Evolutionary conservation across 805 yeast genomes (phyloP), one percentile per base, ranked within the genome.

Genomic region (Candida lessepsii): DNA sequence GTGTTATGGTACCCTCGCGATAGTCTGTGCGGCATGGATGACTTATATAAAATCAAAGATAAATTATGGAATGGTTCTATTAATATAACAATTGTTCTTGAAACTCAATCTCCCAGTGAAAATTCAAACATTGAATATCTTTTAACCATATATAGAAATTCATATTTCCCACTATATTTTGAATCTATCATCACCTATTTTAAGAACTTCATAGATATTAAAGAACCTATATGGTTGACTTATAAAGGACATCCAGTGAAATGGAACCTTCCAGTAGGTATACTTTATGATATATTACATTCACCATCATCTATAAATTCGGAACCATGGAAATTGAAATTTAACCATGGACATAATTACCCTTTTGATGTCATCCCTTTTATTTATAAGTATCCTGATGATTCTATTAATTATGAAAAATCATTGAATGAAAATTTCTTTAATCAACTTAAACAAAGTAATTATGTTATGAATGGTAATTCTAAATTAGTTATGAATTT

Each of bases 371-470:
- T 53, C 15, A 53, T 67, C 7, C 72, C 72, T 4, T 60, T 61
- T 37, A 40, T 46, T 2, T 45, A 48, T 40, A 37, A 26, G 14
- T 28, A 35, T 5, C 41, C 41, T n/a, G 44, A 28, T 3, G 51
- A 45, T 13, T 27, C 36, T 2, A 37, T 53, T 2, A 53, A 57
- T 40, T 65, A 63, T 47, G 44, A 51, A 25, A 45, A 51, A 17
- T 54, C 69, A 9, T 48, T 78, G 42, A 70, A 61, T 32, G 75
- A 71, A 37, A 71, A 76, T 36, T 81, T 93, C 82, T 64, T 81
- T 45, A 89, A 91, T 55, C 88, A 80, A 44, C 63, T 88, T 56
- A 91, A 93, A 53, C 97, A 91, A 54, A 75, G 88, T 4, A 80
- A 88, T 52, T 87, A 73, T 52, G 77, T 88, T 0, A 58, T 85